phyloP scores from a whole-genome alignment of 805 yeast genomes.

The Sugiyamaella valdiviana region DNA sequence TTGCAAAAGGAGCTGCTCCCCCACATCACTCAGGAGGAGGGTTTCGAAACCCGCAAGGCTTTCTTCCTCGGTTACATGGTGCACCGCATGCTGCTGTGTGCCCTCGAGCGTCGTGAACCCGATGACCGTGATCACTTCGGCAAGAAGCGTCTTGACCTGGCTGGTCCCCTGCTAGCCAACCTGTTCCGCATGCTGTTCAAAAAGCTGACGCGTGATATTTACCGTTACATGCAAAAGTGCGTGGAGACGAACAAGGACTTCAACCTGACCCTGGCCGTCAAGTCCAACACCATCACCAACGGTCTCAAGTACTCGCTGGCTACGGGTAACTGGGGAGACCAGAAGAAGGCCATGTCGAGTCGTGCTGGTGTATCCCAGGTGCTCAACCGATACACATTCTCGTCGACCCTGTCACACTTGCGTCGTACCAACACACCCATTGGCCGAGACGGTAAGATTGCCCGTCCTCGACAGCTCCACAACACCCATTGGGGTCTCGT shows the following conservation, averaged over 20 bases:
- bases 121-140: slow-evolving; percentile 99
- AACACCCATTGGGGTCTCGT: slow-evolving; percentile 99
- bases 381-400: slow-evolving; percentile 92
- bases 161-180: slow-evolving; percentile 95
- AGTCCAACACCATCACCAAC: slow-evolving; percentile 93
- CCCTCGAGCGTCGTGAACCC: slow-evolving; percentile 93
- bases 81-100: slow-evolving; percentile 88
- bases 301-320: slow-evolving; percentile 97
- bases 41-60: slow-evolving; percentile 94
- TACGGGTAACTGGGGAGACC: slow-evolving; percentile 99
- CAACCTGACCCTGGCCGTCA: slow-evolving; percentile 92
- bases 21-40: slow-evolving; percentile 95
- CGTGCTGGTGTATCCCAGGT: slow-evolving; percentile 99
- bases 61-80: slow-evolving; percentile 97
- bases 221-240: slow-evolving; percentile 97
- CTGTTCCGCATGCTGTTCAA: slow-evolving; percentile 90
- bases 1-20: slow-evolving; percentile 94
- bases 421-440: slow-evolving; percentile 99
- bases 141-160: slow-evolving; percentile 94
- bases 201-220: slow-evolving; percentile 92
- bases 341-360: slow-evolving; percentile 96
- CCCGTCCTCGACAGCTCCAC: slow-evolving; percentile 98
- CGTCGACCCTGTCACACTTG: slow-evolving; percentile 97
- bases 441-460: slow-evolving; percentile 98
- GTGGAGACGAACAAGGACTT: slow-evolving; percentile 97